These are phyloP conservation scores for Saccharomycopsis selenospora DNA, from an alignment of 805 yeast species.

Conservation along the genomic window DNA sequence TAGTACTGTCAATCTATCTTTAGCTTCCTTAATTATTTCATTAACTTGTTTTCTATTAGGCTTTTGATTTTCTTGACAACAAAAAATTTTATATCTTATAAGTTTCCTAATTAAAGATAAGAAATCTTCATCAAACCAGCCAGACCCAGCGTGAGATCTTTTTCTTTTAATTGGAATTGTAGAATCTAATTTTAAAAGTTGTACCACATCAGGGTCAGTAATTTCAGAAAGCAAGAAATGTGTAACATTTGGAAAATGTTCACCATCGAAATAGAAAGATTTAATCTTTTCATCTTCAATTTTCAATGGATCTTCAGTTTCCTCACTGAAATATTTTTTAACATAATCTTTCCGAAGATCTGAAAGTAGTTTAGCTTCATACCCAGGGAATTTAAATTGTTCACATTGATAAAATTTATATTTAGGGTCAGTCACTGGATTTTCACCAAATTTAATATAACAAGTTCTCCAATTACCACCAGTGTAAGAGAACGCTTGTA, in stretches of 20 bases:
- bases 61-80: constrained; percentile 45
- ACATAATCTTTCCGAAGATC: constrained; percentile 25
- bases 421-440: constrained; percentile 53
- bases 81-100: constrained; percentile 62
- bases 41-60: constrained; percentile 35
- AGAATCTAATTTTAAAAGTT: constrained; percentile 30
- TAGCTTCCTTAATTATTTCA: constrained; percentile 39
- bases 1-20: constrained; percentile 25
- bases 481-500: constrained; percentile 70
- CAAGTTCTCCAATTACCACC: constrained; percentile 96
- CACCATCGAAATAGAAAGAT: constrained; percentile 67
- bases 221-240: constrained; percentile 78
- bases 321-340: constrained; percentile 25
- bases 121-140: constrained; percentile 68
- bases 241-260: constrained; percentile 56
- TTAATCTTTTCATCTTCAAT: constrained; percentile 30
- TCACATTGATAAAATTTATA: constrained; percentile 76
- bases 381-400: constrained; percentile 54
- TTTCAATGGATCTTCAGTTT: constrained; percentile 20
- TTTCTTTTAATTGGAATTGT: background rate
- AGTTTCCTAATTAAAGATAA: constrained; percentile 60
- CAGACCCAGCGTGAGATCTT: constrained; percentile 54
- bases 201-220: constrained; percentile 51
- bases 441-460: constrained; percentile 68
- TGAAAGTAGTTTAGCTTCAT: constrained; percentile 24